phyloP scores from a whole-genome alignment of 768 basidiomycete species.

The Pisolithus marmoratus region DNA sequence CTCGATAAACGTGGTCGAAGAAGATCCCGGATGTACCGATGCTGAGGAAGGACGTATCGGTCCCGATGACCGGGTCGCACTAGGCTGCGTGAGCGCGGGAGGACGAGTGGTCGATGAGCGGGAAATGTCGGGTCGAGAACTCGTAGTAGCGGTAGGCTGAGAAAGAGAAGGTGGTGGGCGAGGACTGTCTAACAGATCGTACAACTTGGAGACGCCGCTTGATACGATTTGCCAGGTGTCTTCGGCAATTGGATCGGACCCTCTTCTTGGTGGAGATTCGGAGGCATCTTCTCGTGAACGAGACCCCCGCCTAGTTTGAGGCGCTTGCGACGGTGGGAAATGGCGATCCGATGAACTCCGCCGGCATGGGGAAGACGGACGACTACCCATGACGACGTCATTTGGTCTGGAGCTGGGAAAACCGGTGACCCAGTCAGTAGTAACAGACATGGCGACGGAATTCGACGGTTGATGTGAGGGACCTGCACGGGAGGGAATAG shows the following conservation, averaged over 20 bases:
- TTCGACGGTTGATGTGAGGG: slow-evolving; percentile 23
- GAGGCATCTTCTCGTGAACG: slow-evolving; percentile 16
- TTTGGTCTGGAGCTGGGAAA: slow-evolving; percentile 22
- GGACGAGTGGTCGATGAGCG: slow-evolving; percentile 8
- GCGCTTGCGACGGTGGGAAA: slow-evolving; percentile 7
- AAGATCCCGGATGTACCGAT: slow-evolving; percentile 12
- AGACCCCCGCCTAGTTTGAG: slow-evolving; percentile 13
- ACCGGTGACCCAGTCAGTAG: slow-evolving; percentile 19
- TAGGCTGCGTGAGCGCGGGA: slow-evolving; percentile 17
- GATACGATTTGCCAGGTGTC: slow-evolving; percentile 17
- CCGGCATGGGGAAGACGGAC: slow-evolving; percentile 21
- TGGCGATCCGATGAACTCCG: slow-evolving; percentile 21
- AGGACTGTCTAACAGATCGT: slow-evolving; percentile 43
- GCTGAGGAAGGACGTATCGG: slow-evolving; percentile 21
- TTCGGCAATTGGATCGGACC: slow-evolving; percentile 18
- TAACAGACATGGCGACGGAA: slow-evolving; percentile 21
- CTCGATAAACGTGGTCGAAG: slow-evolving; percentile 11
- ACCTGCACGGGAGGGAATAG: slow-evolving; percentile 23
- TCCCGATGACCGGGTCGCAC: slow-evolving; percentile 13
- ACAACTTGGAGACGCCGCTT: slow-evolving; percentile 34
- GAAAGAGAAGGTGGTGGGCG: slow-evolving; percentile 36
- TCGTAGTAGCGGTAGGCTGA: not conserved
- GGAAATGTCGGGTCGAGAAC: not conserved
- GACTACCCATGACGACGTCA: slow-evolving; percentile 24
- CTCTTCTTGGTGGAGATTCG: slow-evolving; percentile 17